Evolutionary conservation across 1,284 basidiomycete genomes (phyloP), one percentile per base, ranked within the genome.

Genomic region (Mycena citricolor): DNA sequence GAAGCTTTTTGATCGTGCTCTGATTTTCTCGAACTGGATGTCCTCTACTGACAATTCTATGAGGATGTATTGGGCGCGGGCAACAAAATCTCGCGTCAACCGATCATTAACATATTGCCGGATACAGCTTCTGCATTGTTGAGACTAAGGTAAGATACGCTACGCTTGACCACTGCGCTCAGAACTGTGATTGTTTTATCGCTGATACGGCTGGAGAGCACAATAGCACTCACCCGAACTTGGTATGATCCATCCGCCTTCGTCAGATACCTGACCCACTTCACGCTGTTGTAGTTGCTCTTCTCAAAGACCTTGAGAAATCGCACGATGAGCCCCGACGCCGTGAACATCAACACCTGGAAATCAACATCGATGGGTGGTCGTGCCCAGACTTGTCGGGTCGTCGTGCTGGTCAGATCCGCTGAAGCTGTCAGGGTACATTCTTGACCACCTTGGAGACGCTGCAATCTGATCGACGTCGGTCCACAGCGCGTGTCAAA

Each of bases 291-390:
- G 61, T 98, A 98, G 57, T 85, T 90, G 63, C 77, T 83, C 76
- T 94, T 97, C 72, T 99, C 97, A 58, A 97, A 97, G 19, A 99
- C 94, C 66, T 98, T 99, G 60, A 99, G 68, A 76, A 97, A 99
- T 35, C 95, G 81, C 13, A 99, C 97, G 40, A 97, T 85, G 56
- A 99, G 66, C 0, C 97, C 97, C 7, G 94, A 97, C 5, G 94
- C 80, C 0, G 95, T 98, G 67, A 97, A 94, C 95, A 99, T 99
- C 58, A 99, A 76, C 45, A 99, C 95, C 69, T 94, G 83, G 68
- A 99, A 99, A 67, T 99, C 94, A 49, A 99, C 83, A 58, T 97
- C 91, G 59, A 99, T 98, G 5, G 97, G 97, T 8, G 97, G 95
- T 37, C 95, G 77, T 8, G 92, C 92, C 97, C 97, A 99, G 2